Base-by-base conservation (phyloP, 2,329 filamentous ascomycete genomes). In the Arthrobotrys pseudoclavata region DNA sequence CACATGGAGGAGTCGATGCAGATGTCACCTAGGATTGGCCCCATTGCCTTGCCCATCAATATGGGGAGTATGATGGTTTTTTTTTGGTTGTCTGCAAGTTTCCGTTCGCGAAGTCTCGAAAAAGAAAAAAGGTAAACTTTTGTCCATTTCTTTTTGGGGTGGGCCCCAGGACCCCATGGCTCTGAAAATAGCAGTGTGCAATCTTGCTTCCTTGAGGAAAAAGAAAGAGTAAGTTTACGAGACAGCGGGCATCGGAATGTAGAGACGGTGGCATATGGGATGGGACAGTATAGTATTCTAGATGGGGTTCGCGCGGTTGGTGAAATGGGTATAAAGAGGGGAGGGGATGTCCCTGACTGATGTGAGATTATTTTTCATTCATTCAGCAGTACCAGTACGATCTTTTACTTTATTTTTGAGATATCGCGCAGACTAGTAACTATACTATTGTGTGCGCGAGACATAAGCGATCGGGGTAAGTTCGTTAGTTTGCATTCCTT, bases 131-230 rank as follows among this genome's bases (percentile, higher is more conserved):
- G 50, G 64, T 42, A n/a, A 47, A 64, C 22, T 60, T 40, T 13
- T n/a, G 37, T 26, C 31, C 18, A 47, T 34, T 20, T n/a, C 12
- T 31, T 15, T n/a, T 34, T 29, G 5, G 22, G 31, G 1, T 9
- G 40, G n/a, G 42, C n/a, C 42, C 42, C 18, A 45, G 37, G 64
- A 12, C 64, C 47, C 37, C 37, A 50, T 50, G 47, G 47, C 6
- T 31, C 66, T 69, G 66, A 69, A 69, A 69, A 69, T 69, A 69
- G 66, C 40, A 60, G 34, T 48, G 34, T 48, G 63, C 47, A 67
- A 40, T 57, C 48, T 31, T 31, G 37, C 15, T 12, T 9, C 13
- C 10, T 9, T 40, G 15, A 40, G n/a, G 42, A 52, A 26, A 22
- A 52, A 45, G 37, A 62, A 63, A 42, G 15, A 70, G 61, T 63